Base-by-base conservation (phyloP, 202 grass and related monocot species). In the Schoenoplectus tabernaemontani region DNA sequence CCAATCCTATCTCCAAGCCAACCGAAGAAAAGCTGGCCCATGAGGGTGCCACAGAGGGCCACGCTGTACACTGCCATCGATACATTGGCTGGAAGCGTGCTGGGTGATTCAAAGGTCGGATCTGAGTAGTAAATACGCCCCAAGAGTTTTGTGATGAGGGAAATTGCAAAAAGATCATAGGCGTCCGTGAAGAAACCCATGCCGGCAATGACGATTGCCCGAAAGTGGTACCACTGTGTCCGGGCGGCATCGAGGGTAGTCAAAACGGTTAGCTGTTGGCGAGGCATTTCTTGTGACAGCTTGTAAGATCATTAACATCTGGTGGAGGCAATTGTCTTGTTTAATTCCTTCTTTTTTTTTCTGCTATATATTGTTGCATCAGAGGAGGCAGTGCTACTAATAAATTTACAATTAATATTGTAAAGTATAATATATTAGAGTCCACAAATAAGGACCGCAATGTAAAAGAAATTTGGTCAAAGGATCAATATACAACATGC, bases 161-260 rank as follows among this genome's bases (percentile, higher is more conserved):
- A 82, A 80, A 92, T 96, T 66, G 83, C 87, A 78, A 96, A 96
- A 9, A 96, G 81, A 67, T 92, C 93, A 57, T 96, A 96, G 9
- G 89, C 93, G 19, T 96, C 93, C 17, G 89, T 96, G 85, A 96
- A 96, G 87, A 96, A 96, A 5, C 93, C 93, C 90, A 92, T 92
- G 28, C 93, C 93, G 3, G 93, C 93, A 37, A 96, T 82, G n/a
- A 96, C 86, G 19, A 96, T 85, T 5, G 89, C 87, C 17, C 23
- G 84, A 83, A 95, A 95, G 69, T 94, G 92, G 64, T 94, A 91
- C 84, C 83, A 78, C 10, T 95, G 89, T 58, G 85, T 91, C 86
- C 73, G 85, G 19, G 92, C 92, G 1, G 17, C 57, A 61, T 91
- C 89, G 10, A 91, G 86, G 20, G 36, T 66, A 12, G 1, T 20